Conservation (phyloP, 1,139 yeast species). For the Lodderomyces metapsilosis region DNA sequence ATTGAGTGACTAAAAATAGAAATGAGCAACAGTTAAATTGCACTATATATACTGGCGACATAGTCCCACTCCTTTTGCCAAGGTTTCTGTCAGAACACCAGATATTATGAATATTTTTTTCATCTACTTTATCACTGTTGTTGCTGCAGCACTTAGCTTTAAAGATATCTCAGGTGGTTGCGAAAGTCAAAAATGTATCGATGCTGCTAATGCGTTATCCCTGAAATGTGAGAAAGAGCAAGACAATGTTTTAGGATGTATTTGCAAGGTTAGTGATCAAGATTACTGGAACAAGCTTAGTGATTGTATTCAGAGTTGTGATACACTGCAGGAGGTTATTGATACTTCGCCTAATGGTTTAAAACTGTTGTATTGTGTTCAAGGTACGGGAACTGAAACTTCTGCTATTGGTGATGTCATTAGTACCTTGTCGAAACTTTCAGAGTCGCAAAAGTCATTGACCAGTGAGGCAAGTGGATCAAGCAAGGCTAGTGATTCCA, state of each 20-base stretch:
- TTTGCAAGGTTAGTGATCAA: conserved; percentile 7
- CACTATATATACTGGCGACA: background rate
- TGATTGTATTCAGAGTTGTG: conserved; percentile 8
- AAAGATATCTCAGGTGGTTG: conserved; percentile 1
- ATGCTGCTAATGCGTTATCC: conserved; percentile 1
- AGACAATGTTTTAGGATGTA: conserved; percentile 6
- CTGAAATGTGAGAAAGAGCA: conserved; percentile 1
- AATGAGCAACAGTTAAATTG: background rate
- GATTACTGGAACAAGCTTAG: conserved; percentile 9
- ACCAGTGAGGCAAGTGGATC: background rate
- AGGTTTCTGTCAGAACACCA: background rate
- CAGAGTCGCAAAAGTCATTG: background rate
- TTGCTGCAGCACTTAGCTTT: background rate
- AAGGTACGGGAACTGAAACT: background rate
- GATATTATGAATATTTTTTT: background rate
- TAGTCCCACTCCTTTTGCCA: background rate
- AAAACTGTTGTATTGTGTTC: conserved; percentile 7
- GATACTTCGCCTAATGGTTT: conserved; percentile 4
- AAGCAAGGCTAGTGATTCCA: conserved; percentile 2
- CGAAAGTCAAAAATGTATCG: conserved; percentile 3
- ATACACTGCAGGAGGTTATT: background rate
- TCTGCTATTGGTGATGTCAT: background rate
- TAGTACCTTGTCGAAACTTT: background rate
- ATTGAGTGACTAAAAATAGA: background rate
- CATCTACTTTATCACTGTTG: background rate